Base-by-base conservation (phyloP, 2,329 filamentous ascomycete species). In the Aspergillus sp. region DNA sequence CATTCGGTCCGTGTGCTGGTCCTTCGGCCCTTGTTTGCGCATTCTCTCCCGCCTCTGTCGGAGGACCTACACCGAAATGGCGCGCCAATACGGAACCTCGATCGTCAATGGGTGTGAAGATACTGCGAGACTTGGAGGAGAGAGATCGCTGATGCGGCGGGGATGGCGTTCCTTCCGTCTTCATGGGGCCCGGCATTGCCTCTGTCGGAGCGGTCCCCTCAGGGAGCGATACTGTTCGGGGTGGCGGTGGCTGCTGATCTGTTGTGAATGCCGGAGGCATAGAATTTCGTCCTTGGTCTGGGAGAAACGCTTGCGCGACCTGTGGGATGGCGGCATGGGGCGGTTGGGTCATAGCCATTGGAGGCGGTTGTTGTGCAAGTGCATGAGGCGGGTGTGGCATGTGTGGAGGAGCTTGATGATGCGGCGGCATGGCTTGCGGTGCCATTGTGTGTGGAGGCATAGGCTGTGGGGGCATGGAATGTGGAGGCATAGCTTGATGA, bases 21-120 rank as follows among this genome's bases (percentile, higher is more conserved):
- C 32, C 47, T 67, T 75, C 76, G 47, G 71, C 68, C 69, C 77
- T 80, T 2, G 64, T 39, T 30, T 63, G 57, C 8, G 72, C 56
- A n/a, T 74, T 70, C 48, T 85, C 81, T 49, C 71, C 74, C 60
- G 78, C 79, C 21, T 77, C 74, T 52, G 82, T 76, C 52, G 87
- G 86, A 2, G 85, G 82, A 9, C 86, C 83, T 66, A 90, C 85
- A 15, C 87, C 88, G 64, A 91, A 88, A 74, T 97, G 92, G 65
- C 94, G 91, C 12, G 91, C 92, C 47, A 97, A 79, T 60, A 97
- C 89, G 1, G 93, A 97, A 52, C 91, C 86, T 69, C 90, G 92
- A 73, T 97, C 93, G 70, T 98, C 95, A 64, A 99, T 96, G 0
- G 95, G 95, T 0, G 95, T 99, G 73, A 98, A 98, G 61, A 99